A percentile compares a stretch with the other conserved stretches of the same genome.
Conservation (phyloP, 78 protist genomes). For the Parvularia atlantis region DNA sequence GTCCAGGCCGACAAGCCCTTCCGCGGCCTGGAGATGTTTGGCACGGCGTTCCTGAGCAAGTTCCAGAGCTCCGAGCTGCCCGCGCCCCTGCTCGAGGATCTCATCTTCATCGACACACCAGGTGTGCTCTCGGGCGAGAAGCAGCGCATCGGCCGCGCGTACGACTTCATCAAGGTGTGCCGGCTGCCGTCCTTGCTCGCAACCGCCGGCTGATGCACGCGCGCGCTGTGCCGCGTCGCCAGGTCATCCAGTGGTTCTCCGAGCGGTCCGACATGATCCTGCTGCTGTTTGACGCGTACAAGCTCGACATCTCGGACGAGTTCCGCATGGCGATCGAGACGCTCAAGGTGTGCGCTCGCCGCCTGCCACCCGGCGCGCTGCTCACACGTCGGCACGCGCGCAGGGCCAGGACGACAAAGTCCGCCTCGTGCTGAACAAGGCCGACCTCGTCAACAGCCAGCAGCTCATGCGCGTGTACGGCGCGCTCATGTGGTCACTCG, state of each 20-base stretch:
- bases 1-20: slow-evolving; percentile 67
- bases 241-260: slow-evolving; percentile 77
- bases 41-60: slow-evolving; percentile 43
- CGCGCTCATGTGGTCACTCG: slow-evolving; percentile 78
- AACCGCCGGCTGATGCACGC: no score
- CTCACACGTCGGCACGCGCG: background rate
- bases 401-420: slow-evolving; percentile 72
- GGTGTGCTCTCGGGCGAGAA: slow-evolving; percentile 78
- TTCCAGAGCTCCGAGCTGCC: slow-evolving; percentile 26
- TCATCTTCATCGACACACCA: slow-evolving; percentile 80
- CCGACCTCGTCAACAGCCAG: slow-evolving; percentile 64
- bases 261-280: slow-evolving; percentile 75
- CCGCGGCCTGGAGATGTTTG: slow-evolving; percentile 59
- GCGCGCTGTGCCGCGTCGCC: no score
- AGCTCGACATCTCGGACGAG: slow-evolving; percentile 81
- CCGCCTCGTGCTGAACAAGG: slow-evolving; percentile 78
- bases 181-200: no score
- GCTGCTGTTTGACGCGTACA: slow-evolving; percentile 83
- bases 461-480: slow-evolving; percentile 86
- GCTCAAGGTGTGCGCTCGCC: no score
- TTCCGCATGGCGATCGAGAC: slow-evolving; percentile 46
- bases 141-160: slow-evolving; percentile 65
- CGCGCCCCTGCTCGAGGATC: slow-evolving; percentile 44
- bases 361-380: no score
- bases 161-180: slow-evolving; percentile 45